Base-by-base conservation (phyloP, 176 grass and related monocot species). In the Triticum timopheevii region DNA sequence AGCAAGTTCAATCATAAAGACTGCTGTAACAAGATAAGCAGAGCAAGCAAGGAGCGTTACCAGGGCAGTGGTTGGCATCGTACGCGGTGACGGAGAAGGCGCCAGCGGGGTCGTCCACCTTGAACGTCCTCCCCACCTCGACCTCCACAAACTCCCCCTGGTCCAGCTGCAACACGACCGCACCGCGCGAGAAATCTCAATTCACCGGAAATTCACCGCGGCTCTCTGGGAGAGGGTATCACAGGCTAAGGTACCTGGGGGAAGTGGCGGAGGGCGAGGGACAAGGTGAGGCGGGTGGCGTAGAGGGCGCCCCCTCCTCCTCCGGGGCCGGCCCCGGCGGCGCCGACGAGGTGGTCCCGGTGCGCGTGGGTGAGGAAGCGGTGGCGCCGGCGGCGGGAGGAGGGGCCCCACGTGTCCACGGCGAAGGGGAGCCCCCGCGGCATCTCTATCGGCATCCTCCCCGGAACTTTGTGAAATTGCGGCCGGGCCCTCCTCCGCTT, bases 361-460 rank as follows among this genome's bases (percentile, higher is more conserved):
- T 94, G 95, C 62, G 95, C 92, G 87, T 97, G 95, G 74, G 92
- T 92, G 73, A 97, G 86, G 78, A 94, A 97, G 44, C 86, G 85
- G 89, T 95, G 87, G 80, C 90, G 77, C 66, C 89, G 88, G 80
- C 86, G 83, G 35, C 66, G 56, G 17, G 91, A 85, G 25, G 91
- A 82, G 15, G 91, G 65, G 38, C 82, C 92, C 95, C 93, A 98
- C 47, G 91, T 93, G 49, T 98, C 93, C 71, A 98, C 93, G 38
- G 87, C 90, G 93, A 98, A 93, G 69, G 93, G 91, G 27, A 97
- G 88, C 0, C 91, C 93, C 87, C 61, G 82, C 44, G 95, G 95
- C 93, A 98, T 93, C 80, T 98, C 95, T 74, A 98, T 98, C 85
- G 95, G 95, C 95, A 98, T 97, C 81, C 58, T 86, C 31, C 81